A percentile compares a stretch with the other conserved stretches of the same genome.
These are phyloP conservation scores for Sphaceloma murrayae DNA, from an alignment of 2,329 filamentous ascomycete species.

Conservation along the genomic window DNA sequence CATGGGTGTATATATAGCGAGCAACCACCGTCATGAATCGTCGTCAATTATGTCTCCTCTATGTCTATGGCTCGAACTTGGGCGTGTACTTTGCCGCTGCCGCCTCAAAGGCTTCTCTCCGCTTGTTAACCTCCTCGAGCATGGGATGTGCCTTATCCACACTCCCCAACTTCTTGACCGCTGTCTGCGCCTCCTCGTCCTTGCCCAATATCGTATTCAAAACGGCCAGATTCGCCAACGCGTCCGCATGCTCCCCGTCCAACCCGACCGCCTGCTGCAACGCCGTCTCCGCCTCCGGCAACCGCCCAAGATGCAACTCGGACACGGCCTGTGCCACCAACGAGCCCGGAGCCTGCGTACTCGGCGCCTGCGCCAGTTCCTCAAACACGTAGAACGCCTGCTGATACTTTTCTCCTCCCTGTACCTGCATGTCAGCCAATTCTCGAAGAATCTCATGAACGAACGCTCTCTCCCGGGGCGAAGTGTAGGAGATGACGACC, in stretches of 20 bases:
- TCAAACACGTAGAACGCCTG: constrained; percentile 96
- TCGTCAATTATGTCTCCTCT: background rate
- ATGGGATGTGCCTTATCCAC: constrained; percentile 47
- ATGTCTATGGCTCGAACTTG: constrained; percentile 55
- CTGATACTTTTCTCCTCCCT: constrained; percentile 95
- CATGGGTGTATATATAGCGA: no score
- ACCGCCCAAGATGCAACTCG: constrained; percentile 79
- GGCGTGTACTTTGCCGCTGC: constrained; percentile 79
- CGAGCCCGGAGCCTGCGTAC: constrained; percentile 64
- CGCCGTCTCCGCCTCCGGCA: constrained; percentile 81
- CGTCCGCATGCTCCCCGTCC: constrained; percentile 60
- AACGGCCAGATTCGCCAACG: constrained; percentile 75
- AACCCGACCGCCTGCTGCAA: constrained; percentile 70
- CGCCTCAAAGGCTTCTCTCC: constrained; percentile 77
- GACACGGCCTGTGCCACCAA: constrained; percentile 83
- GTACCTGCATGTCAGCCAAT: constrained; percentile 2
- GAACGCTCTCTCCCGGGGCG: no score
- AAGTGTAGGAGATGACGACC: background rate
- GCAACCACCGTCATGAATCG: constrained; percentile 4
- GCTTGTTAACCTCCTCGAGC: constrained; percentile 66
- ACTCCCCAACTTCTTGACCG: constrained; percentile 42
- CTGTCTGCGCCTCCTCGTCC: constrained; percentile 47
- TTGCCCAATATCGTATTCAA: constrained; percentile 69
- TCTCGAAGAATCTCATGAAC: no score
- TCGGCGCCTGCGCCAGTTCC: constrained; percentile 80